Evolutionary conservation across 352 stramenopile genomes (phyloP).

Genomic region (Pythium dissimile): DNA sequence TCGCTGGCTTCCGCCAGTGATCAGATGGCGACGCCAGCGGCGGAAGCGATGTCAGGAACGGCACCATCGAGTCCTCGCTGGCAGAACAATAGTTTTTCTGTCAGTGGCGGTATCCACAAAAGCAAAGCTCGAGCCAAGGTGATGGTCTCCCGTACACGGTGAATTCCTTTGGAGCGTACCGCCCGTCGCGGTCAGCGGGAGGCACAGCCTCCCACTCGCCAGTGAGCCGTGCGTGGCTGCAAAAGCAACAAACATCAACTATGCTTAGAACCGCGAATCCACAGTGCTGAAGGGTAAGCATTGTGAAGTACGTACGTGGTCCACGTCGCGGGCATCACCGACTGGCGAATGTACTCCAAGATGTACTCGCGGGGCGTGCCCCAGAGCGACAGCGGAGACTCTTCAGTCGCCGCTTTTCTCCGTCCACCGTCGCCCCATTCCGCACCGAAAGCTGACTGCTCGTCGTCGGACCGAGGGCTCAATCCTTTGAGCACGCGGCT

Average conservation of each 20-base stretch:
- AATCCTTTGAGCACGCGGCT: conserved; percentile 38
- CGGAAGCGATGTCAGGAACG: conserved; percentile 17
- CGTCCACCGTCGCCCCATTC: background rate
- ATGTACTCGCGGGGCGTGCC: conserved; percentile 66
- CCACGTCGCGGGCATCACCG: conserved; percentile 62
- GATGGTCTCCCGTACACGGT: background rate
- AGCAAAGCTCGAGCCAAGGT: background rate
- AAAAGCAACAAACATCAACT: conserved; percentile 7
- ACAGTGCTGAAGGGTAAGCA: too few relatives aligned
- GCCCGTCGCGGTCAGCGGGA: conserved; percentile 11
- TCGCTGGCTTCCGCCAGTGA: background rate
- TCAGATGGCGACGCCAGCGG: conserved; percentile 6
- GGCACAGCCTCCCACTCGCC: conserved; percentile 44
- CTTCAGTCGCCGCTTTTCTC: conserved; percentile 1
- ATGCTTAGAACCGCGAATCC: too few relatives aligned
- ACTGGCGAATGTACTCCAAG: conserved; percentile 75
- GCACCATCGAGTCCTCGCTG: conserved; percentile 6
- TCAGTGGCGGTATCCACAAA: background rate
- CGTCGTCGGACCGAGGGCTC: conserved; percentile 16
- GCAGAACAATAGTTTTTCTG: background rate
- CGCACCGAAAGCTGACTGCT: too few relatives aligned
- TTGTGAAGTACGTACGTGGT: conserved; percentile 50
- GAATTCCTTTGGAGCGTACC: conserved; percentile 8
- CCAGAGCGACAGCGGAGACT: conserved; percentile 51
- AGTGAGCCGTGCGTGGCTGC: conserved; percentile 27